Percentiles rank a stretch among this genome's conserved stretches.
These are phyloP conservation scores for Prillingera fragicola DNA, from an alignment of 1,284 basidiomycete genomes.

Conservation along the genomic window DNA sequence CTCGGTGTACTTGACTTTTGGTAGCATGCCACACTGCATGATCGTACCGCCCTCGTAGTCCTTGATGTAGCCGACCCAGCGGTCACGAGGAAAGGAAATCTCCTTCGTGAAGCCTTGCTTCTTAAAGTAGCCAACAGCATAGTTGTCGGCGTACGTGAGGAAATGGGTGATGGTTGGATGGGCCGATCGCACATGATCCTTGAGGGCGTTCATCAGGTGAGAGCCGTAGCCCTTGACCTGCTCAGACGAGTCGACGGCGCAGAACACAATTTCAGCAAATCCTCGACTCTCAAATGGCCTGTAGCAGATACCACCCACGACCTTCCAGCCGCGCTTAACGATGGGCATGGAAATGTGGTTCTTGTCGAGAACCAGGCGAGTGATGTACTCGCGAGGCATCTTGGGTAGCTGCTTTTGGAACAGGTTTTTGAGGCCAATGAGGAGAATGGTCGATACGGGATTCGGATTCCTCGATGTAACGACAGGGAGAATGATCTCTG, in stretches of 20 bases:
- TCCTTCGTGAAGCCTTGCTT: conserved; percentile 99
- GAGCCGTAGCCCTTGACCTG: conserved; percentile 99
- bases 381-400: conserved; percentile 99
- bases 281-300: conserved; percentile 89
- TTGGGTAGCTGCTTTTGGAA: conserved; percentile 98
- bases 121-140: conserved; percentile 97
- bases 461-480: conserved; percentile 73
- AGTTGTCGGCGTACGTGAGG: conserved; percentile 98
- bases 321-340: conserved; percentile 89
- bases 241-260: conserved; percentile 92
- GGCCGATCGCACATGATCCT: conserved; percentile 77
- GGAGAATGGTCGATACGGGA: conserved; percentile 71
- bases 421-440: conserved; percentile 91
- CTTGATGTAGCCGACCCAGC: conserved; percentile 99
- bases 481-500: conserved; percentile 77
- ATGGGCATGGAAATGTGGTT: conserved; percentile 92
- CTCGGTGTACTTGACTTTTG: conserved; percentile 81
- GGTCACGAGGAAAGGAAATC: conserved; percentile 78
- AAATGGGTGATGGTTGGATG: conserved; percentile 85
- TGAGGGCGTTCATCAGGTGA: conserved; percentile 98
- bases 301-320: conserved; percentile 97
- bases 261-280: conserved; percentile 99
- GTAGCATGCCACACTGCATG: conserved; percentile 96
- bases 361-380: conserved; percentile 85
- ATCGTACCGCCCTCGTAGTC: conserved; percentile 99